phyloP scores from a whole-genome alignment of 208 protist genomes.

The Wallacemonas collosoma region DNA sequence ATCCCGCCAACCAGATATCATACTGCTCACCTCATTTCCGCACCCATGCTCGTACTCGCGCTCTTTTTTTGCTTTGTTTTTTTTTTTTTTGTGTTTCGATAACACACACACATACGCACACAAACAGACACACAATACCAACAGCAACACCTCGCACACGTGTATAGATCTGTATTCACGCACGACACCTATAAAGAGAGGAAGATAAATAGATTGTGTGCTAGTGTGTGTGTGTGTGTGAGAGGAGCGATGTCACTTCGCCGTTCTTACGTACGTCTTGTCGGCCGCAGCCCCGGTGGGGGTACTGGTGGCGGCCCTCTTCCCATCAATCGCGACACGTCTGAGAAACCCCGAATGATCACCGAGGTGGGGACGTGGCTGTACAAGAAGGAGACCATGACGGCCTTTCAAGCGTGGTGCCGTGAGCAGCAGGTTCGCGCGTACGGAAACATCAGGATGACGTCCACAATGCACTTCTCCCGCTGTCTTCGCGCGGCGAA shows the following conservation, averaged over 20 bases:
- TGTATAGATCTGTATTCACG: too few relatives aligned
- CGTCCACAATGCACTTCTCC: constrained; percentile 65
- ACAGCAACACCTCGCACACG: neutral
- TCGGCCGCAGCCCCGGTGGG: too few relatives aligned
- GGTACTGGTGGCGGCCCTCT: constrained; percentile 24
- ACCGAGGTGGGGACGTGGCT: constrained; percentile 83
- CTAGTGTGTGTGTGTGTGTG: too few relatives aligned
- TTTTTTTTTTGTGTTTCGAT: constrained; percentile 10
- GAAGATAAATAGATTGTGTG: too few relatives aligned
- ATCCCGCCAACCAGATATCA: too few relatives aligned
- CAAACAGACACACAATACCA: constrained; percentile 1
- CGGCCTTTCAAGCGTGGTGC: constrained; percentile 76
- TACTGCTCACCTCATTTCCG: too few relatives aligned
- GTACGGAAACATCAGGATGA: constrained; percentile 77
- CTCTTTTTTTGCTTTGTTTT: constrained; percentile 21
- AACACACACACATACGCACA: neutral
- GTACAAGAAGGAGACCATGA: constrained; percentile 76
- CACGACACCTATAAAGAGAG: too few relatives aligned
- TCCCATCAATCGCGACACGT: constrained; percentile 59
- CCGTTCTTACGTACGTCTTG: neutral
- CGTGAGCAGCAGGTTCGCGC: constrained; percentile 58
- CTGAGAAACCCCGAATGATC: constrained; percentile 50
- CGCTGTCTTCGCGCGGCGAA: constrained; percentile 68
- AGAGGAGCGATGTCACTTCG: constrained; percentile 21
- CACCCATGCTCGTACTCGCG: neutral